A percentile compares a stretch with the other conserved stretches of the same genome.
phyloP scores from a whole-genome alignment of 805 yeast genomes.

The Teunomyces stri region DNA sequence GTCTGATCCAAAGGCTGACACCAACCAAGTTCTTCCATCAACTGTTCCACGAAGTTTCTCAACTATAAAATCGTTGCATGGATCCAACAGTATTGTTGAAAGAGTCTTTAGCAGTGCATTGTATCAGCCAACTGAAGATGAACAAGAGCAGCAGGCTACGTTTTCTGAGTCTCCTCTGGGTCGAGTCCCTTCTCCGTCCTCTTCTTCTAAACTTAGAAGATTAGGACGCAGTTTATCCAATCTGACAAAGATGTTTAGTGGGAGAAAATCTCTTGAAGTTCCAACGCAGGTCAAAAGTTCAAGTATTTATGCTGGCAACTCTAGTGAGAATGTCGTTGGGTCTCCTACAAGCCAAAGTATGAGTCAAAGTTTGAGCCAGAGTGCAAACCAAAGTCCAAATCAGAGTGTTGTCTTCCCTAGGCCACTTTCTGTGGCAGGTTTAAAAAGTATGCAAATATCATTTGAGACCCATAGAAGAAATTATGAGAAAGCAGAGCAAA shows the following conservation, averaged over 20 bases:
- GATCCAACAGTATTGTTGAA: slow-evolving; percentile 12
- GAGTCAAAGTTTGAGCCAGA: too few species aligned
- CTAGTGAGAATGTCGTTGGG: neutral
- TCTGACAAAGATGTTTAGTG: slow-evolving; percentile 17
- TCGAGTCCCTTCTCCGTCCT: neutral
- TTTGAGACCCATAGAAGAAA: slow-evolving; percentile 28
- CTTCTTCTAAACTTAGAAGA: slow-evolving; percentile 13
- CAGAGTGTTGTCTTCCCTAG: slow-evolving; percentile 25
- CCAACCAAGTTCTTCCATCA: neutral
- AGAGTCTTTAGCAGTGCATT: slow-evolving; percentile 8
- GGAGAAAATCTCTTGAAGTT: slow-evolving; percentile 6
- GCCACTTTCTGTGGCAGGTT: slow-evolving; percentile 29
- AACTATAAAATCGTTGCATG: slow-evolving; percentile 12
- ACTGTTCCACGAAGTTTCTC: slow-evolving; percentile 12
- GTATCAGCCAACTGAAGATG: too few species aligned
- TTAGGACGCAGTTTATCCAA: slow-evolving; percentile 17
- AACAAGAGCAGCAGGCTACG: too few species aligned
- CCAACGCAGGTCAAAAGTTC: neutral
- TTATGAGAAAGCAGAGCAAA: slow-evolving; percentile 23
- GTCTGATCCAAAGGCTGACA: neutral
- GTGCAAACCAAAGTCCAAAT: too few species aligned
- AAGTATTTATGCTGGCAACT: neutral
- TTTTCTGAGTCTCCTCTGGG: neutral
- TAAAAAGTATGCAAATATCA: slow-evolving; percentile 32
- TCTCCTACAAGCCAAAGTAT: neutral